Base-by-base conservation (phyloP, 306 rosid species). In the Spatholobus suberectus region DNA sequence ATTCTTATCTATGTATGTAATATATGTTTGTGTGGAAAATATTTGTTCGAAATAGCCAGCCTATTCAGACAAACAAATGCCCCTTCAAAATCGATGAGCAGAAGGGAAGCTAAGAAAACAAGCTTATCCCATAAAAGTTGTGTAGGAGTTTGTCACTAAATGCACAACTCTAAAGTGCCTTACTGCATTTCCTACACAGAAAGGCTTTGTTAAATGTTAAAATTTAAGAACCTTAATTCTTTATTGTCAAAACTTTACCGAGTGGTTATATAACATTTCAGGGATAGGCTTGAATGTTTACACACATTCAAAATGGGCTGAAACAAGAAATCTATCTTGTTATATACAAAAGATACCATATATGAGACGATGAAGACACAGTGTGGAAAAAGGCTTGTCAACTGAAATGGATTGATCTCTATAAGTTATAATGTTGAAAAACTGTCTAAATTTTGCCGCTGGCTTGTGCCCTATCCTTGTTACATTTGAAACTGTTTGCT, bases 311-410 rank as follows among this genome's bases (percentile, higher is more conserved):
- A 81, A 44, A 34, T 72, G 66, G 57, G 44, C 66, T 49, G 15
- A n/a, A 46, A 61, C 67, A 14, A 72, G 57, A 81, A 72, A 46
- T 46, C 52, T 46, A 35, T 63, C 57, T 11, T 81, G n/a, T 83
- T 77, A 8, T 71, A 37, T 37, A 26, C 59, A 37, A 6, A 27
- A 29, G 18, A 51, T 41, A 11, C 51, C 27, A 40, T 76, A 18
- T 20, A n/a, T 51, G 70, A 38, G 49, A 44, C 51, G 61, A 65
- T 61, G 65, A 13, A 46, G 43, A 82, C 59, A 58, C 26, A 27
- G 14, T 27, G 27, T 6, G 24, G 24, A 4, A 62, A 61, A 26
- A 46, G 49, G 21, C 35, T 34, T 63, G 21, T 13, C 47, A 18
- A 46, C 5, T 32, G 17, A 61, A 76, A 32, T 52, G 13, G 34